Conservation (phyloP, 2,329 filamentous ascomycete species). For the Colletotrichum sublineola region DNA sequence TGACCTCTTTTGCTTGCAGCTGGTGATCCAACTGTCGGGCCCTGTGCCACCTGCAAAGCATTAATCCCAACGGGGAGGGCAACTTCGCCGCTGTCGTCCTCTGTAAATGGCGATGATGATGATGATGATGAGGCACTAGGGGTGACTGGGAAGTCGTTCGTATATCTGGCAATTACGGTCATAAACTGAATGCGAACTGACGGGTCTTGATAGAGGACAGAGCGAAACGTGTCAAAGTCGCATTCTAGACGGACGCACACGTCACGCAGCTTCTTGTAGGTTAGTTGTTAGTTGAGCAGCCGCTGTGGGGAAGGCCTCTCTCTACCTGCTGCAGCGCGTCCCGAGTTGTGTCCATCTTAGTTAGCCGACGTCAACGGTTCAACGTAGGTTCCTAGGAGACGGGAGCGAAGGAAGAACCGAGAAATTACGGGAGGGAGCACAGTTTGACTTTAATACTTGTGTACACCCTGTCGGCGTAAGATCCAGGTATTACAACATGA, state of each 20-base stretch:
- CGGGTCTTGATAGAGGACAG: neutral
- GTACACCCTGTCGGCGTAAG: neutral
- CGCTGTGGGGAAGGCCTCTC: neutral
- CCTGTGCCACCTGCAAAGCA: neutral
- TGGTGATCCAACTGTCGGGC: neutral
- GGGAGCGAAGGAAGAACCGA: neutral
- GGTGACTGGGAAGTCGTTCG: neutral
- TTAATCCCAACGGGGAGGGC: neutral
- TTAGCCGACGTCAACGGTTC: neutral
- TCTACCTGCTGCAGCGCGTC: neutral
- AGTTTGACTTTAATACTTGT: neutral
- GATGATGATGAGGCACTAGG: neutral
- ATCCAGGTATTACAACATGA: neutral
- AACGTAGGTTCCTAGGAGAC: neutral
- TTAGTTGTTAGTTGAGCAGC: slow-evolving; percentile 5
- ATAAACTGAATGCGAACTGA: neutral
- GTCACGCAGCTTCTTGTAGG: neutral
- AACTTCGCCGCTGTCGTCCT: neutral
- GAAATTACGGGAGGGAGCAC: neutral
- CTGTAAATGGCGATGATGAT: neutral
- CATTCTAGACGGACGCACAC: neutral
- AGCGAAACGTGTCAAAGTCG: neutral
- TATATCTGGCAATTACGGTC: neutral
- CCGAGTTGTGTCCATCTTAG: neutral
- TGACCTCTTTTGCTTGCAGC: neutral